These are phyloP conservation scores for Xylariaceae sp. DNA, from an alignment of 2,329 filamentous ascomycete genomes.

Conservation along the genomic window DNA sequence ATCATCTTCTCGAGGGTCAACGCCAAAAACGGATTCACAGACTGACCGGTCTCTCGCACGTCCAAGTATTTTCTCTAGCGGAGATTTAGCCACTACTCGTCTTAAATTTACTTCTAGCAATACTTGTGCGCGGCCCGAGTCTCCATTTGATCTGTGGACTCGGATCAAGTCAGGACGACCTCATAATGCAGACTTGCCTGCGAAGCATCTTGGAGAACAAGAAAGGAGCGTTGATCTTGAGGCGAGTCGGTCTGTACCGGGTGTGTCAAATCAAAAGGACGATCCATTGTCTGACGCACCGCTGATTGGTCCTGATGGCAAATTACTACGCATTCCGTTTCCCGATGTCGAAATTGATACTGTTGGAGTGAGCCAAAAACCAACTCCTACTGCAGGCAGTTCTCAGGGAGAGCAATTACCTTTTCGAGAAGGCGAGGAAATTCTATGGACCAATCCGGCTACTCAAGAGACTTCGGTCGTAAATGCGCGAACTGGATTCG, in stretches of 20 bases:
- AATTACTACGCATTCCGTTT: slow-evolving; percentile 30
- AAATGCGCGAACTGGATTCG: slow-evolving; percentile 59
- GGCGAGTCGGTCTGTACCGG: slow-evolving; percentile 1
- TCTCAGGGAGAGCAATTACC: slow-evolving; percentile 3
- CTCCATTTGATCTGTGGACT: slow-evolving; percentile 42
- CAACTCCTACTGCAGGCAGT: not conserved
- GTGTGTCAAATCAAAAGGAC: not conserved
- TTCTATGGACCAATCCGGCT: slow-evolving; percentile 64
- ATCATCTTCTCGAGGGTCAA: slow-evolving; percentile 16
- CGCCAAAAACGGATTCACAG: slow-evolving; percentile 7
- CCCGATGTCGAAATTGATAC: slow-evolving; percentile 14
- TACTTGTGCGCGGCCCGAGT: slow-evolving; percentile 35
- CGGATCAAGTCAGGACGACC: slow-evolving; percentile 40
- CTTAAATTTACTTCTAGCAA: slow-evolving; percentile 44
- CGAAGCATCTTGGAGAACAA: slow-evolving; percentile 5
- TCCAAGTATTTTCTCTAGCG: slow-evolving; percentile 8
- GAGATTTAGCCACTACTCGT: slow-evolving; percentile 34
- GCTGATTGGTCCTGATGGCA: slow-evolving; percentile 30
- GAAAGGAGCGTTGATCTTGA: not conserved
- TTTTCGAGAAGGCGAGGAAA: slow-evolving; percentile 38
- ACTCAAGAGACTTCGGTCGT: slow-evolving; percentile 55
- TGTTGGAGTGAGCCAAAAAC: slow-evolving; percentile 1
- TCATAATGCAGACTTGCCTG: slow-evolving; percentile 14
- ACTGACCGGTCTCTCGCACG: not conserved
- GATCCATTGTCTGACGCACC: slow-evolving; percentile 11